Evolutionary conservation across 75 land plant genomes (phyloP).

Genomic region (Selaginella moellendorffii): DNA sequence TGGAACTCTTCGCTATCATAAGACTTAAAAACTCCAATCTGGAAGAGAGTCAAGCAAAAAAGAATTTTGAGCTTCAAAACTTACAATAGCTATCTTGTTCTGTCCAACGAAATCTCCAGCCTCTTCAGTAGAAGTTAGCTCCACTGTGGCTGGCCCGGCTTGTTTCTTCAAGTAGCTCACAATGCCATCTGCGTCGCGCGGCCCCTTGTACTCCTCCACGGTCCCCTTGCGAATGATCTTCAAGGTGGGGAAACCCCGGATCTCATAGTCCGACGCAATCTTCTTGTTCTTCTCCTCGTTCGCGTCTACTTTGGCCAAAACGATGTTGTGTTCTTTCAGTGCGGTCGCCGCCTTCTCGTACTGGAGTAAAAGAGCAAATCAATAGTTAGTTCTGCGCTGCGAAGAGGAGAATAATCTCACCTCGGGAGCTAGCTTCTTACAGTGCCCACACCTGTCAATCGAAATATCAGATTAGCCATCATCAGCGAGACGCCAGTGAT

Average conservation of each 20-base stretch:
- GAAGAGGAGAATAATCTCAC: too few species aligned
- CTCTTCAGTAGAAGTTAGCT: slow-evolving; percentile 33
- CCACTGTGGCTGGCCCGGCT: slow-evolving; percentile 72
- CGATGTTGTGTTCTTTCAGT: slow-evolving; percentile 42
- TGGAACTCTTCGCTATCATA: slow-evolving; percentile 49
- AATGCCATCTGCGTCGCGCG: slow-evolving; percentile 83
- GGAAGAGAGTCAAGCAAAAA: too few species aligned
- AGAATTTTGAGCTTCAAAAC: slow-evolving; percentile 9
- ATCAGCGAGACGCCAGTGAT: too few species aligned
- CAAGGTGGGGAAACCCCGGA: slow-evolving; percentile 70
- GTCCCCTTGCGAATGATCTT: slow-evolving; percentile 52
- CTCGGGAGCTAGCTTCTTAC: slow-evolving; percentile 86
- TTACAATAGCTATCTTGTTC: slow-evolving; percentile 40
- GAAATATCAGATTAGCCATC: neutral
- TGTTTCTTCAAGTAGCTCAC: slow-evolving; percentile 73
- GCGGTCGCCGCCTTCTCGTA: slow-evolving; percentile 79
- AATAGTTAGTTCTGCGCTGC: too few species aligned
- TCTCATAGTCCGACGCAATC: slow-evolving; percentile 42
- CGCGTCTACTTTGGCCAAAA: slow-evolving; percentile 86
- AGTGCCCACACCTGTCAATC: slow-evolving; percentile 74
- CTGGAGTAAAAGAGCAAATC: slow-evolving; percentile 33
- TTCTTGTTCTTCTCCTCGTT: slow-evolving; percentile 60
- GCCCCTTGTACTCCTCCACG: slow-evolving; percentile 72
- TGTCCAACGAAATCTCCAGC: slow-evolving; percentile 2
- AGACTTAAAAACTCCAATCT: slow-evolving; percentile 73